These are phyloP conservation scores for Phlegmacium glaucopus DNA, from an alignment of 768 basidiomycete genomes.

Conservation along the genomic window DNA sequence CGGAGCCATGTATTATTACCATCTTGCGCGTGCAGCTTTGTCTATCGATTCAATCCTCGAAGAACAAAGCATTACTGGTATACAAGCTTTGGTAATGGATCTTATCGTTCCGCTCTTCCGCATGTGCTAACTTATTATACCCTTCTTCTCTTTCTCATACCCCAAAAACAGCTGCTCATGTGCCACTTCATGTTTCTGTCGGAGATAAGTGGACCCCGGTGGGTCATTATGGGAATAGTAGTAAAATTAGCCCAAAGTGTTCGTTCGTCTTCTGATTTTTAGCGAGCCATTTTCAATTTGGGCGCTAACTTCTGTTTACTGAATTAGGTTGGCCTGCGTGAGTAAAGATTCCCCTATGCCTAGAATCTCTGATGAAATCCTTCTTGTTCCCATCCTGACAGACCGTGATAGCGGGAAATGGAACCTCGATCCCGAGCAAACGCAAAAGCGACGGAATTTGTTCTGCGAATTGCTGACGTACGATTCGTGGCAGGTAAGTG, in stretches of 20 bases:
- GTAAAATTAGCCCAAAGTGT: constrained; percentile 72
- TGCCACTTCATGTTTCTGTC: constrained; percentile 50
- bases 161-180: constrained; percentile 49
- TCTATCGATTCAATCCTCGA: constrained; percentile 63
- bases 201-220: constrained; percentile 56
- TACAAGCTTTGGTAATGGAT: constrained; percentile 57
- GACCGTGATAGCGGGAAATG: constrained; percentile 69
- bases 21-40: constrained; percentile 56
- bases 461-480: constrained; percentile 68
- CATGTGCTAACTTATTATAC: background rate
- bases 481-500: constrained; percentile 65
- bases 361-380: constrained; percentile 4
- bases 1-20: constrained; percentile 58
- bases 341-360: constrained; percentile 11
- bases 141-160: background rate
- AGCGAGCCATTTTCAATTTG: constrained; percentile 19
- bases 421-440: constrained; percentile 54
- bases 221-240: constrained; percentile 68
- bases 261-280: constrained; percentile 18
- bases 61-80: constrained; percentile 57
- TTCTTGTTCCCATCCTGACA: constrained; percentile 17
- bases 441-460: constrained; percentile 53
- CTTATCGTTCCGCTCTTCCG: background rate
- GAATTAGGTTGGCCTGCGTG: constrained; percentile 62
- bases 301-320: constrained; percentile 9